phyloP scores from a whole-genome alignment of 441 rosid species.

The Arabidopsis lyrata region DNA sequence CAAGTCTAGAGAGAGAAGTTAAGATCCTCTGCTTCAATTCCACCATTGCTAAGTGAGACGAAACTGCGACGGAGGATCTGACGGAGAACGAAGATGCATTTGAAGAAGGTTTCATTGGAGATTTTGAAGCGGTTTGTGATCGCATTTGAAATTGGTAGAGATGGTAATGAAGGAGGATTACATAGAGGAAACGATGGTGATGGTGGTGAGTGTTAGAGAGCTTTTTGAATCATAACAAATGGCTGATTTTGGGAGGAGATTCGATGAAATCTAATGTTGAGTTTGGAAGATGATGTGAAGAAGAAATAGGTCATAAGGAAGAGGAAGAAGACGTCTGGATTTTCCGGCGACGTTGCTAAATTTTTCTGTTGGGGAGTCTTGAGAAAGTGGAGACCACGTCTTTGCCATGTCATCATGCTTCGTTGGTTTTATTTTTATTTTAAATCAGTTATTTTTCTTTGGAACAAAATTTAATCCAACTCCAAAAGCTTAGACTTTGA shows the following conservation, averaged over 20 bases:
- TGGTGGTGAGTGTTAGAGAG: conserved; percentile 17
- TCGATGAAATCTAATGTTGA: background rate
- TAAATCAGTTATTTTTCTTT: background rate
- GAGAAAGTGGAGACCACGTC: conserved; percentile 46
- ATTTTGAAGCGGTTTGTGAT: conserved; percentile 39
- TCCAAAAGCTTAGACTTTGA: background rate
- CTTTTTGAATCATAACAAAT: conserved; percentile 19
- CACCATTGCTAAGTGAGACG: conserved; percentile 89
- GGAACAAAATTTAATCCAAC: background rate
- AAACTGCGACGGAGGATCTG: conserved; percentile 57
- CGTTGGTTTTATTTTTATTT: conserved; percentile 6
- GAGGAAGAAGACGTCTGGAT: conserved; percentile 38
- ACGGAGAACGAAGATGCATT: conserved; percentile 43
- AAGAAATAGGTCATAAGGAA: conserved; percentile 7
- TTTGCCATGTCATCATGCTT: conserved; percentile 41
- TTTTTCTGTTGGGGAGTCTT: conserved; percentile 8
- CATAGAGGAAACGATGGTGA: background rate
- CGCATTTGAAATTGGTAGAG: conserved; percentile 49
- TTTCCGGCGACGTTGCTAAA: conserved; percentile 36
- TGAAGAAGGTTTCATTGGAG: conserved; percentile 51
- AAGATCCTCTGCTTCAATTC: conserved; percentile 87
- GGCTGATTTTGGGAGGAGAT: background rate
- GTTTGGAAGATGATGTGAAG: background rate
- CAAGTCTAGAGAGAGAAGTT: conserved; percentile 79
- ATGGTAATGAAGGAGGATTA: background rate